Conservation (phyloP, 371 early-diverging fungal genomes). For the Rhizomucor pusillus region DNA sequence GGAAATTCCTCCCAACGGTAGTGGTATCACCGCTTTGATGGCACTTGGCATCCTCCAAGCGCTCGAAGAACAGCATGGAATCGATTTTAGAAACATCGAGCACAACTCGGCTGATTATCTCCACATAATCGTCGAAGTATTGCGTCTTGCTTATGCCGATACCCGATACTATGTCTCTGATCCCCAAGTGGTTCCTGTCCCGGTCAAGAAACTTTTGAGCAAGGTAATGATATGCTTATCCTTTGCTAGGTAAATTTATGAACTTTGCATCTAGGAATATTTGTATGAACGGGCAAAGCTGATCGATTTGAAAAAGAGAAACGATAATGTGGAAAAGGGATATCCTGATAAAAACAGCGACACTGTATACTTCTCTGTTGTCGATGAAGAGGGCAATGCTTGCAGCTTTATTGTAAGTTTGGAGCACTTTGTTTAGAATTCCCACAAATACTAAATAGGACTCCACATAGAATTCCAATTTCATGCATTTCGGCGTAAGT, state of each 20-base stretch:
- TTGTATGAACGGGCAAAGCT: constrained; percentile 55
- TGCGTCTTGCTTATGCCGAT: constrained; percentile 79
- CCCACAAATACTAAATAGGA: background rate
- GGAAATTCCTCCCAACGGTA: constrained; percentile 82
- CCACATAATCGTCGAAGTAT: constrained; percentile 66
- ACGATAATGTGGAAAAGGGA: constrained; percentile 49
- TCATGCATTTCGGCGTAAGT: constrained; percentile 59
- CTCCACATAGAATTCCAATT: constrained; percentile 48
- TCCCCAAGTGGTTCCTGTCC: constrained; percentile 55
- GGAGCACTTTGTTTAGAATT: too few species aligned
- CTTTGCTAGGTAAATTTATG: background rate
- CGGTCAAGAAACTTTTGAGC: constrained; percentile 49
- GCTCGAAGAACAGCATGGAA: constrained; percentile 43
- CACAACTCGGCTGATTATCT: constrained; percentile 65
- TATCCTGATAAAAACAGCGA: constrained; percentile 62
- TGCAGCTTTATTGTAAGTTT: constrained; percentile 73
- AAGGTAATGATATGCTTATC: constrained; percentile 26
- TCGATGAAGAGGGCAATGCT: constrained; percentile 80
- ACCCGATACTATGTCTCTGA: constrained; percentile 66
- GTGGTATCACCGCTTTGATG: constrained; percentile 71
- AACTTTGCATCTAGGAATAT: constrained; percentile 36
- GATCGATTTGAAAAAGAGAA: constrained; percentile 50
- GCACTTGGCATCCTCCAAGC: constrained; percentile 71
- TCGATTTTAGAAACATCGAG: constrained; percentile 39
- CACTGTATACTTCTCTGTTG: constrained; percentile 78